phyloP scores from a whole-genome alignment of 257 asterid species.

The Cruciata laevipes region DNA sequence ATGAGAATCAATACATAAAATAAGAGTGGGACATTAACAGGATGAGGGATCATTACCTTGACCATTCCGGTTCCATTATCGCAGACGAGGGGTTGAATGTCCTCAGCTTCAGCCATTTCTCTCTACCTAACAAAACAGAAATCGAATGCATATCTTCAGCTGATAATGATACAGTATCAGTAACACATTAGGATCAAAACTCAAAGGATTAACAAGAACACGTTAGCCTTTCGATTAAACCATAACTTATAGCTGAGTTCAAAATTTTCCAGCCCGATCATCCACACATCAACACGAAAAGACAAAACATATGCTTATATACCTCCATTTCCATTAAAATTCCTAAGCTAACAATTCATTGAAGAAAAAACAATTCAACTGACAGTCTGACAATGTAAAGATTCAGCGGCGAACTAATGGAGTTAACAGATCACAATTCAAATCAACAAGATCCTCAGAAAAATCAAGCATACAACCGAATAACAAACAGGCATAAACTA shows the following conservation, averaged over 20 bases:
- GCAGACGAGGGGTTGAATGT: slow-evolving; percentile 25
- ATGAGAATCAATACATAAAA: not conserved
- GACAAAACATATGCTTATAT: not conserved
- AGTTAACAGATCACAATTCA: not conserved
- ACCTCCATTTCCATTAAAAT: not conserved
- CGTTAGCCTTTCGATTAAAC: not conserved
- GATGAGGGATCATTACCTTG: slow-evolving; percentile 18
- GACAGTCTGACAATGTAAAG: not conserved
- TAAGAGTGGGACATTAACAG: not conserved
- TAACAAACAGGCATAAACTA: not conserved
- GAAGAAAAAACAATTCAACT: not conserved
- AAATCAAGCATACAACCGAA: not conserved
- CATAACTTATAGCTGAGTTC: not conserved
- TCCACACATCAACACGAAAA: not conserved
- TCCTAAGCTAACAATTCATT: not conserved
- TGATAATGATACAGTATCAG: not conserved
- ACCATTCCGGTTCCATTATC: slow-evolving; percentile 30
- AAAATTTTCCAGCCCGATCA: not conserved
- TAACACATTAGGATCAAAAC: not conserved
- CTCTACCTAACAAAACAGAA: slow-evolving; percentile 10
- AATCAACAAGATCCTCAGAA: not conserved
- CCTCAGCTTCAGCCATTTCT: slow-evolving; percentile 25
- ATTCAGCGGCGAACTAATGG: not conserved
- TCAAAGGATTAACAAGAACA: not conserved
- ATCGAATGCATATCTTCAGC: not conserved